Percentiles rank a stretch among this genome's conserved stretches.
These are phyloP conservation scores for Teratosphaeria viscida DNA, from an alignment of 2,329 filamentous ascomycete species.

Conservation along the genomic window DNA sequence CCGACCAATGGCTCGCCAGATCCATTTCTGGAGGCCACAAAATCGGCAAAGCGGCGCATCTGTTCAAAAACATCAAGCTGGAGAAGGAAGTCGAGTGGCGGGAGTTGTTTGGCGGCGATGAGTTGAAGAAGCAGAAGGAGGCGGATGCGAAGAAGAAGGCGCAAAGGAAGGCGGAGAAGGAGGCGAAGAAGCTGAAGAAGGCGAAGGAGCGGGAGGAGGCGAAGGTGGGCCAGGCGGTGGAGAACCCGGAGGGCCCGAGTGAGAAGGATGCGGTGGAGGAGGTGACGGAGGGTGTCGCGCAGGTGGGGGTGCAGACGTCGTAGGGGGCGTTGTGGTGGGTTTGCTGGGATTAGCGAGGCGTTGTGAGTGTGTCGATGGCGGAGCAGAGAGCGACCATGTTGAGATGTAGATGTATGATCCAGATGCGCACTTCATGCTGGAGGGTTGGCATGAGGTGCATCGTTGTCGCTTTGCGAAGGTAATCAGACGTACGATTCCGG, in stretches of 20 bases:
- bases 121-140: constrained; percentile 55
- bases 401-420: too few species aligned
- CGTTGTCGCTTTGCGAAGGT: too few species aligned
- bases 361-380: background rate
- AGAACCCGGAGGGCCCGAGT: constrained; percentile 72
- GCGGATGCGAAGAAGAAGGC: constrained; percentile 49
- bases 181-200: constrained; percentile 53
- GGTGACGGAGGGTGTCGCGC: constrained; percentile 34
- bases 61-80: constrained; percentile 72
- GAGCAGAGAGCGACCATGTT: too few species aligned
- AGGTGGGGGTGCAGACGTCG: constrained; percentile 34
- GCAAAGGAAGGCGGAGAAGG: constrained; percentile 54
- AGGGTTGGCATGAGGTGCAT: too few species aligned
- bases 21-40: constrained; percentile 61
- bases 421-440: too few species aligned
- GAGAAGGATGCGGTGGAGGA: constrained; percentile 46
- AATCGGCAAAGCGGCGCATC: constrained; percentile 66
- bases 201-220: constrained; percentile 51
- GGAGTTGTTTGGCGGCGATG: constrained; percentile 58
- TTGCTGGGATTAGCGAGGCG: background rate
- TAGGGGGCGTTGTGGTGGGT: constrained; percentile 4
- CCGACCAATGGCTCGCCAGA: constrained; percentile 52
- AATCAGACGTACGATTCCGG: too few species aligned
- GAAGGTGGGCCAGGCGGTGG: constrained; percentile 7
- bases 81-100: constrained; percentile 77